Evolutionary conservation across 306 rosid genomes (phyloP).

Genomic region (Hippophae rhamnoides): DNA sequence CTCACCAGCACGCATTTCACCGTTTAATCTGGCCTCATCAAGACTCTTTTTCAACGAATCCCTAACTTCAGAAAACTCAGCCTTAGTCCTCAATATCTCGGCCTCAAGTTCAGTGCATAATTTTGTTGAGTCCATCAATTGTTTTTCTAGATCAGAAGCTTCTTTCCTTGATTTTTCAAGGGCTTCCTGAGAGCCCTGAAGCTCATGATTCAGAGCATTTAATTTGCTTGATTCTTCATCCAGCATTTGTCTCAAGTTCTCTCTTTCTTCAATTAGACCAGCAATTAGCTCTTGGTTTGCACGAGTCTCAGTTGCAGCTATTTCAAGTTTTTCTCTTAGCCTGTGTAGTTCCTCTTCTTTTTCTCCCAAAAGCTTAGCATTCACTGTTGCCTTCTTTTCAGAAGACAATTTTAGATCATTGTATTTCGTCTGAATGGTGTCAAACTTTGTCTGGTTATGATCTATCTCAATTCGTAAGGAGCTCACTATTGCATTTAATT

Average conservation of each 20-base stretch:
- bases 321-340: slow-evolving; percentile 47
- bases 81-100: slow-evolving; percentile 45
- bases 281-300: slow-evolving; percentile 29
- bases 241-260: slow-evolving; percentile 37
- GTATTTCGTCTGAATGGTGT: slow-evolving; percentile 36
- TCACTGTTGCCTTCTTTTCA: slow-evolving; percentile 47
- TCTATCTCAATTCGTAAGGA: slow-evolving; percentile 41
- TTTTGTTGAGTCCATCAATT: slow-evolving; percentile 31
- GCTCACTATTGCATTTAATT: slow-evolving; percentile 37
- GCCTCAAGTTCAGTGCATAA: slow-evolving; percentile 36
- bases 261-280: slow-evolving; percentile 50
- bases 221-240: slow-evolving; percentile 36
- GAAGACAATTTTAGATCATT: slow-evolving; percentile 39
- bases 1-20: slow-evolving; percentile 41
- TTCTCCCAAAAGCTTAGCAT: slow-evolving; percentile 50
- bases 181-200: slow-evolving; percentile 35
- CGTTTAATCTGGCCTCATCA: slow-evolving; percentile 39
- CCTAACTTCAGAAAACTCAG: slow-evolving; percentile 52
- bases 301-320: slow-evolving; percentile 27
- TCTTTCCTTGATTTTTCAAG: slow-evolving; percentile 54
- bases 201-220: slow-evolving; percentile 42
- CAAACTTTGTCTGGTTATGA: slow-evolving; percentile 36
- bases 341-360: slow-evolving; percentile 45
- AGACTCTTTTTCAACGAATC: slow-evolving; percentile 43
- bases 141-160: slow-evolving; percentile 41